Conservation (phyloP, 1,284 basidiomycete genomes). For the Pseudozyma flocculosa region DNA sequence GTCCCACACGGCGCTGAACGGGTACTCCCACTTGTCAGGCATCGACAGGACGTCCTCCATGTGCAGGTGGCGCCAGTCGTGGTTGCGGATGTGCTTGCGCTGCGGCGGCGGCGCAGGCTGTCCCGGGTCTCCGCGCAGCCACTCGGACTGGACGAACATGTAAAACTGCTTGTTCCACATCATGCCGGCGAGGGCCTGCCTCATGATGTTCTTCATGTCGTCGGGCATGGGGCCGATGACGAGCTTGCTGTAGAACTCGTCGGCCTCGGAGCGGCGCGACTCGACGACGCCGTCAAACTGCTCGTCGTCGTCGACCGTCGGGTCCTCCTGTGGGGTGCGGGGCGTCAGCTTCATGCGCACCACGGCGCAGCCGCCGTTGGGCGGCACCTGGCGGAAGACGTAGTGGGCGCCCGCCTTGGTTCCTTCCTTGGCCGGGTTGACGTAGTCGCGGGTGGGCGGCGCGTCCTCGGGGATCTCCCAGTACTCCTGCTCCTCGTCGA, state of each 20-base stretch:
- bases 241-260: slow-evolving; percentile 88
- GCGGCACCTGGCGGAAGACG: slow-evolving; percentile 80
- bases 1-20: slow-evolving; percentile 67
- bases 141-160: slow-evolving; percentile 91
- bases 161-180: slow-evolving; percentile 97
- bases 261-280: slow-evolving; percentile 75
- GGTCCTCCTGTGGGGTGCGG: slow-evolving; percentile 71
- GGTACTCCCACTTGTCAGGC: slow-evolving; percentile 96
- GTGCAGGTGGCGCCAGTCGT: slow-evolving; percentile 77
- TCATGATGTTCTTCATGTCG: slow-evolving; percentile 91
- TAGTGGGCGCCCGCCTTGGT: slow-evolving; percentile 95
- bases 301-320: slow-evolving; percentile 80
- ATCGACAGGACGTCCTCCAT: slow-evolving; percentile 94
- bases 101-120: slow-evolving; percentile 91
- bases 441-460: slow-evolving; percentile 55
- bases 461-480: slow-evolving; percentile 38
- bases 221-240: slow-evolving; percentile 72
- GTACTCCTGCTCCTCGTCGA: slow-evolving; percentile 52
- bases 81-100: slow-evolving; percentile 81
- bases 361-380: slow-evolving; percentile 88
- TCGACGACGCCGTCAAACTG: slow-evolving; percentile 86
- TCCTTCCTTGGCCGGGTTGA: slow-evolving; percentile 83
- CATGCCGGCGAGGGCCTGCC: slow-evolving; percentile 97
- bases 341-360: slow-evolving; percentile 91
- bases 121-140: slow-evolving; percentile 90